Conservation (phyloP, 768 basidiomycete species). For the Hygrocybe punicea region DNA sequence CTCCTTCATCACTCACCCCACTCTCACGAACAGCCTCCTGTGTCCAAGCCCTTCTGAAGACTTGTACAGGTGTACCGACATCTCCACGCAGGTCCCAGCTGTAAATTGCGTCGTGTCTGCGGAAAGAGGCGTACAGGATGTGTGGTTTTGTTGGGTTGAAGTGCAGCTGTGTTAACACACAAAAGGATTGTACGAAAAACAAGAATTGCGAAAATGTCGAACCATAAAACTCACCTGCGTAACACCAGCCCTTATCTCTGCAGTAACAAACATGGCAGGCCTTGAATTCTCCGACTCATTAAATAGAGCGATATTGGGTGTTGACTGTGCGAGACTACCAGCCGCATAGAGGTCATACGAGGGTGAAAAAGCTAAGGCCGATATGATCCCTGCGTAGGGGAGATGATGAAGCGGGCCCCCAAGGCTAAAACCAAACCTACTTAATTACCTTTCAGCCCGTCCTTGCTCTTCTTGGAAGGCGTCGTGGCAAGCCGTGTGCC, state of each 20-base stretch:
- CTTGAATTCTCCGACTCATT: conserved; percentile 52
- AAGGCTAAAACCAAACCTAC: neutral
- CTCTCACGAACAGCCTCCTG: neutral
- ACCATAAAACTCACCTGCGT: conserved; percentile 46
- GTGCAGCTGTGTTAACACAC: conserved; percentile 49
- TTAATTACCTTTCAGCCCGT: conserved; percentile 77
- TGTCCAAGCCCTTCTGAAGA: conserved; percentile 28
- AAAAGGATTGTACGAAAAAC: neutral
- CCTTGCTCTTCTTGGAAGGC: conserved; percentile 71
- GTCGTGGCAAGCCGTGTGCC: conserved; percentile 69
- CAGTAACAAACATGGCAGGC: conserved; percentile 62
- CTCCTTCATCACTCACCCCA: neutral
- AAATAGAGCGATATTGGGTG: conserved; percentile 62
- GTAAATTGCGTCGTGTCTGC: conserved; percentile 59
- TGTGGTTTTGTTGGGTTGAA: conserved; percentile 75
- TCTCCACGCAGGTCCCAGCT: conserved; percentile 78
- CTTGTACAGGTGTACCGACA: conserved; percentile 39
- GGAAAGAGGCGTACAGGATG: conserved; percentile 74
- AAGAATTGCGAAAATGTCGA: neutral
- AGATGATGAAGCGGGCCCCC: too few species aligned
- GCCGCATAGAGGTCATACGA: conserved; percentile 71
- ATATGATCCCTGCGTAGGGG: conserved; percentile 69
- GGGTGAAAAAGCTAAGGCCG: conserved; percentile 74
- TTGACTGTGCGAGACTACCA: conserved; percentile 60
- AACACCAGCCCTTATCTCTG: conserved; percentile 47